Base-by-base conservation (phyloP, 805 yeast species). In the Middelhovenomyces tepae region DNA sequence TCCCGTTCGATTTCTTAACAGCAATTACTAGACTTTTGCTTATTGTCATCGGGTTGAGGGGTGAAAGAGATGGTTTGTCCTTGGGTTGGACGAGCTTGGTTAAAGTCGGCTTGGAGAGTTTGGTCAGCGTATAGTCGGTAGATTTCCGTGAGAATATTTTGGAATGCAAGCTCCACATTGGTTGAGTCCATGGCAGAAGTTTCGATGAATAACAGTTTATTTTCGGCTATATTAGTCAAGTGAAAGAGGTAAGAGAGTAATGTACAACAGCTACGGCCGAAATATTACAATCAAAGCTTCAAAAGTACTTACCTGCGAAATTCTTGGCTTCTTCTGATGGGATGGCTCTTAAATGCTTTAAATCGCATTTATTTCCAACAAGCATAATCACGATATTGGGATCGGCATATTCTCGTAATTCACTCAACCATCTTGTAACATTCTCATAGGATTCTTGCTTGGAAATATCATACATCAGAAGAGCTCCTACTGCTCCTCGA, bases 401-500 rank as follows among this genome's bases (percentile, higher is more conserved):
- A 58, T 87, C 97, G 2, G 97, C 97, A 56, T 89, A 94, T 54
- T 87, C 96, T 55, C 85, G 83, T 60, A 91, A 72, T 64, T 91
- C 97, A 55, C 80, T 83, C 83, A 27, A 91, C 97, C 64, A 91
- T 78, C 64, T 81, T 85, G 66, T 79, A 73, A 67, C 91, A 69
- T 64, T 89, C 89, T 60, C 87, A 78, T 60, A 91, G 60, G 65
- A 80, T 59, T 85, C 95, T 55, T 85, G 94, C 62, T 89, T 89
- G 39, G 95, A 75, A 51, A 89, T 89, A 63, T 89, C 98, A 61
- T 89, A 89, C 43, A 89, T 94, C 38, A 89, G 80, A 50, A 89
- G 69, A 3, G 97, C 97, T 39, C 98, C 98, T 35, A 87, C 95
- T 1, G 98, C 97, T 26, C 97, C 98, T 56, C 98, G 73, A 59